phyloP scores from a whole-genome alignment of 345 rosid species.

The Linum trigynum region DNA sequence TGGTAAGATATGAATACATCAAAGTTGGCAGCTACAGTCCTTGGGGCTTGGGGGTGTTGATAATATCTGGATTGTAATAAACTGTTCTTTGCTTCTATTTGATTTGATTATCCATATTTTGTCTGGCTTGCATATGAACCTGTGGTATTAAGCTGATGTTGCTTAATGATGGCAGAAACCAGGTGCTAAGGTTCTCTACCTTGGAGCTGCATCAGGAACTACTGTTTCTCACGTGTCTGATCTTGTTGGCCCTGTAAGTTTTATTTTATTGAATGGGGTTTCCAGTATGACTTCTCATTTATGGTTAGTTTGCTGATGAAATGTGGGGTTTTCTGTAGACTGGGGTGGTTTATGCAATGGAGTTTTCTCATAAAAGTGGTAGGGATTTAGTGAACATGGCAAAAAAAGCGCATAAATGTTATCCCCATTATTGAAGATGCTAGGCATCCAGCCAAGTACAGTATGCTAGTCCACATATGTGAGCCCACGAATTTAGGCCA shows the following conservation, averaged over 20 bases:
- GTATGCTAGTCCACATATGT: slow-evolving; percentile 96
- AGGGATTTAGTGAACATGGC: slow-evolving; percentile 98
- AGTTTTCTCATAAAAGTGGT: slow-evolving; percentile 94
- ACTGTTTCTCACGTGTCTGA: slow-evolving; percentile 97
- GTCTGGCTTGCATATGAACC: too few species aligned
- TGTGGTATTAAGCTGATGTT: too few species aligned
- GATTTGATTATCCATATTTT: too few species aligned
- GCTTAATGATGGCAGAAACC: too few species aligned
- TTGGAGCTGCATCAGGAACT: slow-evolving; percentile 98
- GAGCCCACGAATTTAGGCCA: too few species aligned
- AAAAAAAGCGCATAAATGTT: slow-evolving; percentile 81
- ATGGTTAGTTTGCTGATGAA: background rate
- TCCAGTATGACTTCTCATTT: background rate
- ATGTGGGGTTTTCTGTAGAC: slow-evolving; percentile 27
- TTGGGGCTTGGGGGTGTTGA: slow-evolving; percentile 99
- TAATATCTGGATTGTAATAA: slow-evolving; percentile 81
- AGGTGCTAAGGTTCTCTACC: too few species aligned
- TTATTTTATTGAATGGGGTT: background rate
- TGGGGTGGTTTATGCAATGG: slow-evolving; percentile 91
- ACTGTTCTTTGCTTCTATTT: background rate
- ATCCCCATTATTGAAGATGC: slow-evolving; percentile 98
- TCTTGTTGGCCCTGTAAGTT: slow-evolving; percentile 89
- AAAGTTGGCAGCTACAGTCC: slow-evolving; percentile 87
- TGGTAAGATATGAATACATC: too few species aligned
- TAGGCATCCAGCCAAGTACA: slow-evolving; percentile 88